A percentile compares a stretch with the other conserved stretches of the same genome.
Conservation (phyloP, 768 basidiomycete species). For the Panus rudis region DNA sequence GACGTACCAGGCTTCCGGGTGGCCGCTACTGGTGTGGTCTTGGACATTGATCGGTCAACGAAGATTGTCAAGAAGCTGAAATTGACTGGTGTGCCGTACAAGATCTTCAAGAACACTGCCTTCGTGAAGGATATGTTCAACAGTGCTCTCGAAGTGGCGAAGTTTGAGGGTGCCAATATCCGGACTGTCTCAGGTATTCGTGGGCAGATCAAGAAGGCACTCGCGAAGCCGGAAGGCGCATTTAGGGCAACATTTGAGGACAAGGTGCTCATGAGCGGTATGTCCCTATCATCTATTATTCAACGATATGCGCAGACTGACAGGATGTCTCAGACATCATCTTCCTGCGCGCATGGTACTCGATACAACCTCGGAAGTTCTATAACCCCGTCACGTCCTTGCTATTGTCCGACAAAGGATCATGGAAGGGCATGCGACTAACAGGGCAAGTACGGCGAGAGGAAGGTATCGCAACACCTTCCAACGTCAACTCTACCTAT, state of each 20-base stretch:
- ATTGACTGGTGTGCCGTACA: slow-evolving; percentile 90
- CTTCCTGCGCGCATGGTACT: slow-evolving; percentile 33
- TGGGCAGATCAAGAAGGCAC: slow-evolving; percentile 94
- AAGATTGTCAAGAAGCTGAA: slow-evolving; percentile 99
- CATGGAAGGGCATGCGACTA: slow-evolving; percentile 16
- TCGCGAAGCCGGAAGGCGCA: slow-evolving; percentile 91
- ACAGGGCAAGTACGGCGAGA: slow-evolving; percentile 43
- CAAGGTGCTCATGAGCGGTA: slow-evolving; percentile 93
- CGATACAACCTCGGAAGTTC: slow-evolving; percentile 89
- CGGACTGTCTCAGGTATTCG: slow-evolving; percentile 92
- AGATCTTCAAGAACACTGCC: slow-evolving; percentile 99
- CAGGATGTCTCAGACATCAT: slow-evolving; percentile 48
- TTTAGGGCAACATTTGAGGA: slow-evolving; percentile 98
- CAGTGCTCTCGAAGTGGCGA: slow-evolving; percentile 89
- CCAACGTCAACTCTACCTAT: slow-evolving; percentile 81
- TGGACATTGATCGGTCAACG: slow-evolving; percentile 86
- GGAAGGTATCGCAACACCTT: slow-evolving; percentile 75
- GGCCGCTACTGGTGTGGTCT: slow-evolving; percentile 88
- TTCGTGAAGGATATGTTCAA: slow-evolving; percentile 98
- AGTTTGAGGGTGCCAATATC: slow-evolving; percentile 97
- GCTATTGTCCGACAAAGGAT: slow-evolving; percentile 21
- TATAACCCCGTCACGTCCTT: slow-evolving; percentile 23
- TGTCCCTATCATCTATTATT: slow-evolving; percentile 23
- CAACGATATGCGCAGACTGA: background rate
- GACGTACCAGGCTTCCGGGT: slow-evolving; percentile 76